Evolutionary conservation across 495 filamentous ascomycete genomes (phyloP).

Genomic region (Podospora australis): DNA sequence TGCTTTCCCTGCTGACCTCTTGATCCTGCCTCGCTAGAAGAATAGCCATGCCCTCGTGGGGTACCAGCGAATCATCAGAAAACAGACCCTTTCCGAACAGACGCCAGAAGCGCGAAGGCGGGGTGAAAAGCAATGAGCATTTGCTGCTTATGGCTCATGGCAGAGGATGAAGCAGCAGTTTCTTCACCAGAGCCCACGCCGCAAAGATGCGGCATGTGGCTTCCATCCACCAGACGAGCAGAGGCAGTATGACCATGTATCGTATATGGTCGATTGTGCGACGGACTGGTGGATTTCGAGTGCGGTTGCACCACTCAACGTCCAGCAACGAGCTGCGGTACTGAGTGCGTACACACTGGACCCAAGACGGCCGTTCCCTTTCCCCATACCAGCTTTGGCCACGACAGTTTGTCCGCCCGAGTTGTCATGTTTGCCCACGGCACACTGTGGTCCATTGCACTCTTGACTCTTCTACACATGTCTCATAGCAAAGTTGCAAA

Average conservation of each 20-base stretch:
- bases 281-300: not conserved
- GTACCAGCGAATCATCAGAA: not conserved
- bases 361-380: not conserved
- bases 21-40: slow-evolving; percentile 4
- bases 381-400: slow-evolving; percentile 12
- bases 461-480: not conserved
- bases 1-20: not conserved
- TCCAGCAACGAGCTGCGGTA: too few relatives aligned
- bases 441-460: slow-evolving; percentile 8
- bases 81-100: slow-evolving; percentile 6
- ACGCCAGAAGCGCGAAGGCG: slow-evolving; percentile 10
- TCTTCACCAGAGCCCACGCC: too few relatives aligned
- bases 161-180: not conserved
- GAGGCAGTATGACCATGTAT: not conserved
- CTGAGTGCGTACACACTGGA: too few relatives aligned
- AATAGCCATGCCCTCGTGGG: not conserved
- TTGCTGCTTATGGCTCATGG: not conserved
- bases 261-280: slow-evolving; percentile 2
- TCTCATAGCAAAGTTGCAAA: slow-evolving; percentile 8
- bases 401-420: slow-evolving; percentile 2
- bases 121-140: not conserved
- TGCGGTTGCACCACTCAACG: not conserved
- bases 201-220: not conserved
- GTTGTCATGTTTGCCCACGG: slow-evolving; percentile 13
- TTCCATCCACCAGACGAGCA: slow-evolving; percentile 2